These are phyloP conservation scores for Fusarium mangiferae DNA, from an alignment of 2,329 filamentous ascomycete genomes.

Conservation along the genomic window DNA sequence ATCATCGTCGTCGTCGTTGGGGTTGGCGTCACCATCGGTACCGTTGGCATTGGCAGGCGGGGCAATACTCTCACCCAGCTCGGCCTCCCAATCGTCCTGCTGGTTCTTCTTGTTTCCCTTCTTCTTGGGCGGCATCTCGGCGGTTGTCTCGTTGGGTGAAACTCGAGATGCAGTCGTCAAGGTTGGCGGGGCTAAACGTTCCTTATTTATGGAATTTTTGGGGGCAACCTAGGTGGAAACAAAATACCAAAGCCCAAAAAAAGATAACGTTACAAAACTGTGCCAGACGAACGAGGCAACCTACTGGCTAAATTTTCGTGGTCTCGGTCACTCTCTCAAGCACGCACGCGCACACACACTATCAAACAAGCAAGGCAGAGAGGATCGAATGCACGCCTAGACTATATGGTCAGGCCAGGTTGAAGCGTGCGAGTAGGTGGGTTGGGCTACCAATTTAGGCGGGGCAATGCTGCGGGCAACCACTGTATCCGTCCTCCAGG, in stretches of 20 bases:
- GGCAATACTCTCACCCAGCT: constrained; percentile 81
- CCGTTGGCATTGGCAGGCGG: constrained; percentile 56
- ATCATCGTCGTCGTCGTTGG: constrained; percentile 62
- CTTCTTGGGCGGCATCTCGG: constrained; percentile 90
- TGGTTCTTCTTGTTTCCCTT: constrained; percentile 85
- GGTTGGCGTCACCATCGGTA: constrained; percentile 59
- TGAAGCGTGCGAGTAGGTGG: constrained; percentile 23
- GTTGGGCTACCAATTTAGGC: constrained; percentile 33
- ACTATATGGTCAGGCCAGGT: constrained; percentile 19
- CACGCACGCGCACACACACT: not conserved
- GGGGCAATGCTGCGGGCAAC: constrained; percentile 28
- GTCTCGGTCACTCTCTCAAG: constrained; percentile 17
- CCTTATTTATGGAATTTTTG: constrained; percentile 23
- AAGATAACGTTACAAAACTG: constrained; percentile 13
- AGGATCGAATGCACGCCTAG: constrained; percentile 12
- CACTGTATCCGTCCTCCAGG: constrained; percentile 15
- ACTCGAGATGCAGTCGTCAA: constrained; percentile 37
- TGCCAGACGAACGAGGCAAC: constrained; percentile 31
- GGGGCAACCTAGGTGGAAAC: not conserved
- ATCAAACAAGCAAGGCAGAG: constrained; percentile 5
- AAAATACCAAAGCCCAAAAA: constrained; percentile 19
- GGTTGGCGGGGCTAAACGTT: constrained; percentile 29
- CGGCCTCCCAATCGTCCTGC: constrained; percentile 94
- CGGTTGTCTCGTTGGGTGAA: constrained; percentile 32
- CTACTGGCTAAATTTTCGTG: constrained; percentile 4